Evolutionary conservation across 2,329 filamentous ascomycete genomes (phyloP), one percentile per base, ranked within the genome.

Genomic region (Talaromyces sp.): DNA sequence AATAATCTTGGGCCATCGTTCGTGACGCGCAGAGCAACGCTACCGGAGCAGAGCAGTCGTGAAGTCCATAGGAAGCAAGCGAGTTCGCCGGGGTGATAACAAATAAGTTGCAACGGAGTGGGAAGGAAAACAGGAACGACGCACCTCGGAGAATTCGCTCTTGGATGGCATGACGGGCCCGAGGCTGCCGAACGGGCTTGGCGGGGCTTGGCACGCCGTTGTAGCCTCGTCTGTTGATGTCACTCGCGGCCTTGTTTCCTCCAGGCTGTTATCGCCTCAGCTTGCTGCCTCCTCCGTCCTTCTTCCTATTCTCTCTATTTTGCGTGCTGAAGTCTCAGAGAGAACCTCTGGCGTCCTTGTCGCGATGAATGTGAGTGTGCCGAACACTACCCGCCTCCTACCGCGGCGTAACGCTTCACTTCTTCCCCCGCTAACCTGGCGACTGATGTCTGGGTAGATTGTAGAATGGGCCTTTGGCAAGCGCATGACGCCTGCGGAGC

Each of bases 391-490:
- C 48, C 29, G 53, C 7, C 9, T 46, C 38, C 11, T n/a, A 53
- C 58, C 41, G 53, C 31, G 21, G 19, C 12, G 3, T 21, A 21
- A 57, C 29, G 26, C 21, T 52, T 29, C 7, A 17, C 26, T 51
- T 19, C 26, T 51, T 19, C 48, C 48, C 27, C 54, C 63, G 54
- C 60, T 62, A 61, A 62, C 57, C 60, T 67, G 32, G 32, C 12
- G 62, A 68, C 59, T 60, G 56, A 59, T 21, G 38, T 10, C 63
- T 64, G 62, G 65, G n/a, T 69, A 97, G 91, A 91, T 97, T 73
- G 85, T 99, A 64, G 94, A 99, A 85, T 99, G 94, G 92, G 93
- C 93, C 43, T 99, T 99, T 73, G 94, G 94, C 67, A 97, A 97
- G 85, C 94, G 94, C 77, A 95, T 97, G 85, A 99, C 94, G 82